Conservation (phyloP, 306 rosid genomes). For the Castanea sativa region DNA sequence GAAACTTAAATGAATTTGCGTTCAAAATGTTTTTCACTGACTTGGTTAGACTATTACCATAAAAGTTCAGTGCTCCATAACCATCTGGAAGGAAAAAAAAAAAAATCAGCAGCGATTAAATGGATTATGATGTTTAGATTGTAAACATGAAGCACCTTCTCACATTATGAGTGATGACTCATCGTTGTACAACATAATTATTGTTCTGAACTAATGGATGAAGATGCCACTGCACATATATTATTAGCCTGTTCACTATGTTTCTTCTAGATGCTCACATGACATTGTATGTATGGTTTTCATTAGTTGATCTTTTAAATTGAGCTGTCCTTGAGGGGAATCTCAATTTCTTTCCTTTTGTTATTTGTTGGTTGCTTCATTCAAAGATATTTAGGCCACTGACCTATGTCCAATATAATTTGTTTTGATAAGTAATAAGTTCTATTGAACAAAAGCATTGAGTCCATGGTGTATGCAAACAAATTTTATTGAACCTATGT, state of each 20-base stretch:
- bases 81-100: too few relatives aligned
- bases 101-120: too few relatives aligned
- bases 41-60: not conserved
- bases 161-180: not conserved
- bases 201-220: not conserved
- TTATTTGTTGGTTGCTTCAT: not conserved
- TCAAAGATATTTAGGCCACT: not conserved
- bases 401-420: not conserved
- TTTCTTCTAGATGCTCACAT: not conserved
- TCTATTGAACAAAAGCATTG: too few relatives aligned
- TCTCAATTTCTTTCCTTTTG: not conserved
- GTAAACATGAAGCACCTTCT: not conserved
- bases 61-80: not conserved
- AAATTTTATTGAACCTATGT: not conserved
- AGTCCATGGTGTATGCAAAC: too few relatives aligned
- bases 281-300: not conserved
- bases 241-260: not conserved
- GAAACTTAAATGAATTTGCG: too few relatives aligned
- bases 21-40: not conserved
- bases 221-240: not conserved
- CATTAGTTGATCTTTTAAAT: not conserved
- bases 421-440: too few relatives aligned
- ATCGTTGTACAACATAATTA: not conserved
- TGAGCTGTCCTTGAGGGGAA: not conserved
- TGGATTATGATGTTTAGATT: not conserved